Percentiles rank a stretch among this genome's conserved stretches.
Evolutionary conservation across 2,329 filamentous ascomycete species (phyloP).

Genomic region (Didymella keratinophila): DNA sequence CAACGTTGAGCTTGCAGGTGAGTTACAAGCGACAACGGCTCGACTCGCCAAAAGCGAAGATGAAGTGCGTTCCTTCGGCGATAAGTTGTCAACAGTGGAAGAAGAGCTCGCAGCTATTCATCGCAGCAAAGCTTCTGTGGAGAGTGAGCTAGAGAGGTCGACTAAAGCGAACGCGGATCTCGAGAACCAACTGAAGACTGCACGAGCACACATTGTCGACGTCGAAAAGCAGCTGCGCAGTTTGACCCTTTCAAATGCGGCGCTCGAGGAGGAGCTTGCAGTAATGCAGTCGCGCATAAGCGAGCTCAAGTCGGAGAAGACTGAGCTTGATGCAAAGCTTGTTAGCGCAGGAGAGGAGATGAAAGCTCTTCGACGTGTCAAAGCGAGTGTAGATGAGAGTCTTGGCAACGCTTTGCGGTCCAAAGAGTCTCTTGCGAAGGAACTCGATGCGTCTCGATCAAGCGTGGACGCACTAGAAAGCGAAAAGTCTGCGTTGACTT

Average conservation of each 20-base stretch:
- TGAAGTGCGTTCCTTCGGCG: conserved; percentile 20
- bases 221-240: conserved; percentile 23
- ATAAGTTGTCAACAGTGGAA: conserved; percentile 23
- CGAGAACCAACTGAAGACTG: conserved; percentile 29
- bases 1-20: conserved; percentile 25
- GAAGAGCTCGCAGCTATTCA: conserved; percentile 31
- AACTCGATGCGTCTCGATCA: conserved; percentile 19
- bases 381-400: conserved; percentile 18
- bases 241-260: conserved; percentile 16
- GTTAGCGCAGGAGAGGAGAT: conserved; percentile 23
- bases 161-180: conserved; percentile 25
- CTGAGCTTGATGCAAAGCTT: conserved; percentile 26
- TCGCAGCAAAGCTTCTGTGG: conserved; percentile 24
- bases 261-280: conserved; percentile 31
- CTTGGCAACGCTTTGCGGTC: conserved; percentile 1
- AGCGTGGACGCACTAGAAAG: conserved; percentile 22
- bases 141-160: conserved; percentile 28
- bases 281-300: conserved; percentile 25
- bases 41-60: conserved; percentile 24
- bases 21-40: conserved; percentile 26
- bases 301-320: conserved; percentile 27
- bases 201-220: conserved; percentile 21
- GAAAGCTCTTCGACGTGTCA: conserved; percentile 23
- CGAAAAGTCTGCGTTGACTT: conserved; percentile 24
- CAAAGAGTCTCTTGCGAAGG: conserved; percentile 7